phyloP scores from a whole-genome alignment of 352 stramenopile genomes.

The Globisporangium splendens region DNA sequence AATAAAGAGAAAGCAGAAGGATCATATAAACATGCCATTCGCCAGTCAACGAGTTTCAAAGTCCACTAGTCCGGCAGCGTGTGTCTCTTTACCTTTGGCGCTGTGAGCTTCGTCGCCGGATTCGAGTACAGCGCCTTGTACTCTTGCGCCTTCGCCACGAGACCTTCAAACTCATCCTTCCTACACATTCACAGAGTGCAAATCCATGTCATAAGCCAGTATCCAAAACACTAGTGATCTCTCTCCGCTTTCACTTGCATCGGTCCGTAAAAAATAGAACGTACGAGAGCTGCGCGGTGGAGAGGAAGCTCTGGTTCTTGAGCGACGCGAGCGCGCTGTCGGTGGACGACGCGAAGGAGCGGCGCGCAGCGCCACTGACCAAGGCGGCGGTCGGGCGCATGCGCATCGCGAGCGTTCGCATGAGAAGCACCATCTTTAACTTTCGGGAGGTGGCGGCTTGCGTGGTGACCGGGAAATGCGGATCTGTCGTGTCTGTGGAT shows the following conservation, averaged over 20 bases:
- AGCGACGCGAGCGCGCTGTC: conserved; percentile 37
- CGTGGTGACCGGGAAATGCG: neutral
- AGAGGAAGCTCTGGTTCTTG: conserved; percentile 69
- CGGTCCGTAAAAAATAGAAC: neutral
- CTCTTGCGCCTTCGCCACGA: conserved; percentile 64
- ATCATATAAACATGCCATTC: too few relatives aligned
- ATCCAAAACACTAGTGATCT: too few relatives aligned
- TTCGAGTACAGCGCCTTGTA: conserved; percentile 71
- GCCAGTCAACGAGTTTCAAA: too few relatives aligned
- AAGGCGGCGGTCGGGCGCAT: neutral
- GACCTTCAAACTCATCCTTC: conserved; percentile 39
- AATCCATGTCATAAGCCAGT: too few relatives aligned
- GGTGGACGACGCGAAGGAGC: conserved; percentile 9
- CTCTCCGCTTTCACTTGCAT: neutral
- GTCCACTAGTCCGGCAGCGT: too few relatives aligned
- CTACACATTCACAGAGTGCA: conserved; percentile 7
- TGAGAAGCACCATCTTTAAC: conserved; percentile 8
- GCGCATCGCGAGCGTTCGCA: conserved; percentile 7
- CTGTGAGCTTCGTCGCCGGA: conserved; percentile 40
- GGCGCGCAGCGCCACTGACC: neutral
- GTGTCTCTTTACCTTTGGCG: conserved; percentile 31
- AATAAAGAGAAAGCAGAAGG: neutral
- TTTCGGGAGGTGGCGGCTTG: too few relatives aligned
- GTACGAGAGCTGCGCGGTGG: conserved; percentile 57
- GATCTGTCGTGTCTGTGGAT: neutral